A percentile compares a stretch with the other conserved stretches of the same genome.
phyloP scores from a whole-genome alignment of 208 protist species.

The Leishmania aethiopica region DNA sequence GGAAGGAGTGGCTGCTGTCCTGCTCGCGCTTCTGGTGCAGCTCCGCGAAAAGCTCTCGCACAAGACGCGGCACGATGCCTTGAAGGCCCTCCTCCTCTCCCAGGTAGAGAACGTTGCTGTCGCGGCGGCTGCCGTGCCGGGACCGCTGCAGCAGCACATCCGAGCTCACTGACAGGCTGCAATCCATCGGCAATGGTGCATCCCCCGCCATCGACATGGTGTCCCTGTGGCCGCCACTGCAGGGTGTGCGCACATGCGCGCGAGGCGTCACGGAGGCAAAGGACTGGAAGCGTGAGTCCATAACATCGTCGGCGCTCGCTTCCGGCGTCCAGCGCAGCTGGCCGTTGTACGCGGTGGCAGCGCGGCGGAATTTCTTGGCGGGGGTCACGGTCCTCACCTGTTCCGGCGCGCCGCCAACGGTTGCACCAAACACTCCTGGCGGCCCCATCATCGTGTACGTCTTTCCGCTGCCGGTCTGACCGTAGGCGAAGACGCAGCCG shows the following conservation, averaged over 20 bases:
- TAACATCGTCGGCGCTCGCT: constrained; percentile 14
- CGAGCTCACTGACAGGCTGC: constrained; percentile 1
- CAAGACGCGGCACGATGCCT: constrained; percentile 81
- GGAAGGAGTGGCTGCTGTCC: constrained; percentile 78
- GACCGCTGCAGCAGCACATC: constrained; percentile 4
- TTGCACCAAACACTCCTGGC: constrained; percentile 16
- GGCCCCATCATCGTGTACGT: constrained; percentile 94
- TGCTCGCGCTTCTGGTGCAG: constrained; percentile 54
- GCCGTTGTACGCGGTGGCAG: constrained; percentile 23
- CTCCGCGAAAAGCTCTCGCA: constrained; percentile 62
- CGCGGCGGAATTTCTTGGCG: constrained; percentile 23
- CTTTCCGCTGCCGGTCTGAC: constrained; percentile 92
- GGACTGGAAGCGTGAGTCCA: constrained; percentile 23
- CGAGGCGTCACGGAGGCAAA: constrained; percentile 19
- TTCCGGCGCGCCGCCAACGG: not conserved
- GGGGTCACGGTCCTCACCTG: not conserved
- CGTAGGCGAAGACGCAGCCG: constrained; percentile 91
- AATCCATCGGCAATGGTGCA: constrained; percentile 5
- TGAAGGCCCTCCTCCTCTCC: constrained; percentile 29
- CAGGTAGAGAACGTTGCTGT: not conserved
- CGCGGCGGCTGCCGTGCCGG: not conserved
- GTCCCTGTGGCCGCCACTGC: not conserved
- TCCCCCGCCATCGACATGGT: not conserved
- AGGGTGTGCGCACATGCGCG: not conserved
- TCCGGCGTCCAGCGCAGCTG: not conserved